Base-by-base conservation (phyloP, 176 grass and related monocot genomes). In the Oryza rufipogon region DNA sequence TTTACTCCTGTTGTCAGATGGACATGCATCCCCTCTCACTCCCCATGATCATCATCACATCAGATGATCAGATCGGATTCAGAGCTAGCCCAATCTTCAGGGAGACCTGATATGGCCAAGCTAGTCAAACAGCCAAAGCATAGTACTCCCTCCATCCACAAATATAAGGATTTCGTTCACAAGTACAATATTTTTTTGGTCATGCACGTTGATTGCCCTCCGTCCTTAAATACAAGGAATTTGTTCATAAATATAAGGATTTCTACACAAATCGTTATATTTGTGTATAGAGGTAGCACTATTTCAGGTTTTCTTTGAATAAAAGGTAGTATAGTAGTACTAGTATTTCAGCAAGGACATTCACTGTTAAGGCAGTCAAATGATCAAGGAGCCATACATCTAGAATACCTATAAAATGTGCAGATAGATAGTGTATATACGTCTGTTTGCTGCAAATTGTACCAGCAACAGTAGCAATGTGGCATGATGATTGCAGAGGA, bases 1-100 rank as follows among this genome's bases (percentile, higher is more conserved):
- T 80, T 88, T 68, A 74, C 87, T 79, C 34, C 36, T 65, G 60
- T 44, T 12, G 67, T 17, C 66, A 61, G 60, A 82, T 61, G 16
- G 38, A 83, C 88, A 73, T 77, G 83, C 25, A 45, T 60, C 46
- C 42, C 42, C 39, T 36, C 56, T 34, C 65, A n/a, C 34, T 7
- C 15, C 19, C 77, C 70, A 68, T 2, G 17, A 75, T 80, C 84
- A 64, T 80, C 84, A 64, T 80, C 80, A 11, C 39, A 10, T 41
- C 68, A 58, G 45, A 19, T 60, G 45, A 19, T 60, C 56, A 61
- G 56, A 61, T 15, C 47, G 1, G 0, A 7, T 64, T 66, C 30
- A 45, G 46, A 58, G 42, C 74, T 46, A 44, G 36, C 13, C 4
- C 39, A 49, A 74, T 85, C 52, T 56, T 19, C 66, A 74, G 38